Conservation (phyloP, 768 basidiomycete genomes). For the Tulasnella sp. region DNA sequence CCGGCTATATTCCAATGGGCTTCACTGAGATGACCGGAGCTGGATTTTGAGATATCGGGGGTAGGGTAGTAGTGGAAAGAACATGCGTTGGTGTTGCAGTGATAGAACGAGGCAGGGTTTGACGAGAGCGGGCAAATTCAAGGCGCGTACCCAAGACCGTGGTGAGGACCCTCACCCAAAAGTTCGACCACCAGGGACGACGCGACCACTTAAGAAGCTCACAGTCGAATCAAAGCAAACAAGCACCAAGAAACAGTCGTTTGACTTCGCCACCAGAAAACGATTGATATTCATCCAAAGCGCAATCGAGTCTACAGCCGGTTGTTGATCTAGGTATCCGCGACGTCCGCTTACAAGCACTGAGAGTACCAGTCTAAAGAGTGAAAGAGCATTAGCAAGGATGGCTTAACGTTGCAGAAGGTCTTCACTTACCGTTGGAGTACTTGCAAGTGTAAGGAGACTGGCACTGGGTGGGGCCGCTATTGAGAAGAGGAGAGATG, state of each 20-base stretch:
- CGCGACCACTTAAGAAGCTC: neutral
- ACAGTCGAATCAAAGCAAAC: neutral
- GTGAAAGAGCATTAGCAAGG: neutral
- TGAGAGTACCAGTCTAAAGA: slow-evolving; percentile 23
- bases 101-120: neutral
- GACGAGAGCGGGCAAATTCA: neutral
- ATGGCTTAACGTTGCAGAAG: neutral
- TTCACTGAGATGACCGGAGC: neutral
- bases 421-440: slow-evolving; percentile 8
- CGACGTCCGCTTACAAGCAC: slow-evolving; percentile 25
- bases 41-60: neutral
- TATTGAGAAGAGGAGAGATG: neutral
- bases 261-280: neutral
- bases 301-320: neutral
- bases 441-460: slow-evolving; percentile 17
- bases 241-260: neutral
- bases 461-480: slow-evolving; percentile 24
- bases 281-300: neutral
- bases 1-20: neutral
- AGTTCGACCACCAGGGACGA: neutral
- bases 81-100: neutral
- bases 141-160: no score
- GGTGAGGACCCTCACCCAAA: no score
- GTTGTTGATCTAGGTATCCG: neutral
- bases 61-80: neutral